phyloP scores from a whole-genome alignment of 345 rosid genomes.

The Sonneratia alba region DNA sequence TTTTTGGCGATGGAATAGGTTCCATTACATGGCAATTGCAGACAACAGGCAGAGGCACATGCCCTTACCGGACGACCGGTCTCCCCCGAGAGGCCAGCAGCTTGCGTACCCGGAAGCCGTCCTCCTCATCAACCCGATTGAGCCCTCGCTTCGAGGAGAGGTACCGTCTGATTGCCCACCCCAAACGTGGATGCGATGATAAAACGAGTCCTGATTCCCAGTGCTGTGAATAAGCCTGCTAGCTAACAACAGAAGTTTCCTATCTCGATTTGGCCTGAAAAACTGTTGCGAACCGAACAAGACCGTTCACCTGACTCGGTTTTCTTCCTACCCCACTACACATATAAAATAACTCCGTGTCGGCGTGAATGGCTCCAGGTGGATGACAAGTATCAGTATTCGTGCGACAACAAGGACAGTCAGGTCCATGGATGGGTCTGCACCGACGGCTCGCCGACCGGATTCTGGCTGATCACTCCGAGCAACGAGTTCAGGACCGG shows the following conservation, averaged over 20 bases:
- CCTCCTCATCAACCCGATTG: constrained; percentile 38
- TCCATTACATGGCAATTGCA: constrained; percentile 44
- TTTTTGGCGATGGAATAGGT: constrained; percentile 15
- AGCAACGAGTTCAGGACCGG: constrained; percentile 75
- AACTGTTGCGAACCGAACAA: too few relatives aligned
- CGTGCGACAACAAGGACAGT: constrained; percentile 61
- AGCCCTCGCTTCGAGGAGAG: constrained; percentile 38
- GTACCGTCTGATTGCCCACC: constrained; percentile 8
- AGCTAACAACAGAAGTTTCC: too few relatives aligned
- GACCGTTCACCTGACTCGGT: too few relatives aligned
- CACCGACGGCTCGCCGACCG: constrained; percentile 48
- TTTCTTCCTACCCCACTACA: too few relatives aligned
- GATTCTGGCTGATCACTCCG: constrained; percentile 93
- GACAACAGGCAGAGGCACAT: constrained; percentile 38
- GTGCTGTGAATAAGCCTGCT: too few relatives aligned
- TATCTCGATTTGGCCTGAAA: too few relatives aligned
- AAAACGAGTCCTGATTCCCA: neutral
- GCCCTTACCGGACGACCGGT: constrained; percentile 46
- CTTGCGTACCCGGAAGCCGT: constrained; percentile 48
- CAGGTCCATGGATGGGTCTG: constrained; percentile 82
- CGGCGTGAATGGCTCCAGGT: constrained; percentile 26
- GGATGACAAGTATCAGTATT: constrained; percentile 89
- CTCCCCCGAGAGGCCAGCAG: constrained; percentile 29
- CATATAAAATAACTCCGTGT: too few relatives aligned
- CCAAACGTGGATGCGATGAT: too few relatives aligned